phyloP scores from a whole-genome alignment of 1,284 basidiomycete species.

The Vanrija sp. region DNA sequence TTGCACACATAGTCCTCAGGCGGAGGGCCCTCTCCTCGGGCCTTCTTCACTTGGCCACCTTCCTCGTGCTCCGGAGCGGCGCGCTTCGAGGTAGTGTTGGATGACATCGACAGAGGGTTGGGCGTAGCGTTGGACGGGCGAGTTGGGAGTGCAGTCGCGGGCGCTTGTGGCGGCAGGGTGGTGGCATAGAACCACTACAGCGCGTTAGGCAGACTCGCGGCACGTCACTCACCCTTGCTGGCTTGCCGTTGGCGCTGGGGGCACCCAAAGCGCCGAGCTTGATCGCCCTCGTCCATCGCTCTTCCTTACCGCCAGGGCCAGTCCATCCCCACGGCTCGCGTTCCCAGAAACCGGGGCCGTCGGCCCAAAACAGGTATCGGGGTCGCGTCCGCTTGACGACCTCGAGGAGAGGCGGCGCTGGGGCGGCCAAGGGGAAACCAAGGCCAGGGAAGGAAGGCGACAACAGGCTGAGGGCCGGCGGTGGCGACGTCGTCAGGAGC shows the following conservation, averaged over 20 bases:
- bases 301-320: conserved; percentile 56
- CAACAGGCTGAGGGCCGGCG: conserved; percentile 63
- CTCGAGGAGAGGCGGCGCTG: conserved; percentile 64
- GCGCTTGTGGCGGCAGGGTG: conserved; percentile 55
- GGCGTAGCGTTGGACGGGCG: conserved; percentile 39
- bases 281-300: conserved; percentile 68
- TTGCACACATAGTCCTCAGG: conserved; percentile 81
- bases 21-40: conserved; percentile 50
- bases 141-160: conserved; percentile 26
- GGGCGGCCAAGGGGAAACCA: conserved; percentile 50
- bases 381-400: conserved; percentile 53
- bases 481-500: conserved; percentile 75
- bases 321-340: conserved; percentile 83
- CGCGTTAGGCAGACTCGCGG: not conserved
- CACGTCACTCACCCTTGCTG: conserved; percentile 64
- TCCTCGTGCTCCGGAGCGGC: conserved; percentile 53
- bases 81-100: conserved; percentile 52
- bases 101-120: conserved; percentile 32
- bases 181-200: conserved; percentile 74
- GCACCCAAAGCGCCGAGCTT: conserved; percentile 81
- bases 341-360: conserved; percentile 74
- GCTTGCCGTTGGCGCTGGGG: conserved; percentile 59
- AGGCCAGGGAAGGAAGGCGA: conserved; percentile 56
- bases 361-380: conserved; percentile 53
- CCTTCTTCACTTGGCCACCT: conserved; percentile 52